phyloP scores from a whole-genome alignment of 768 basidiomycete genomes.

The Lactarius akahatsu region DNA sequence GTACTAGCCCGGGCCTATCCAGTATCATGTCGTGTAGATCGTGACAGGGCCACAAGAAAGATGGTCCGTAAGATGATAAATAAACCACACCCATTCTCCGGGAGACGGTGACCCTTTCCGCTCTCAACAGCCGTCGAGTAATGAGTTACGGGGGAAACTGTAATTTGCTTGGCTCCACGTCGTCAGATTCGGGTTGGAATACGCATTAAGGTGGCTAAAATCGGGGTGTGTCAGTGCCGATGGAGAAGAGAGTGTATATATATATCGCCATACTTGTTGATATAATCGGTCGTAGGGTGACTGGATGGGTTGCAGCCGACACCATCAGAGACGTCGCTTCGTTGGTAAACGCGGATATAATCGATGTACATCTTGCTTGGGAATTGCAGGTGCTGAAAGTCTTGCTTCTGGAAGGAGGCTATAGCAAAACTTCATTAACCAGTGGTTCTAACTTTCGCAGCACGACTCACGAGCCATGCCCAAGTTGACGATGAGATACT shows the following conservation, averaged over 20 bases:
- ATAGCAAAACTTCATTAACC: slow-evolving; percentile 2
- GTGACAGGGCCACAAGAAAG: slow-evolving; percentile 1
- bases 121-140: slow-evolving; percentile 20
- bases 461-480: slow-evolving; percentile 62
- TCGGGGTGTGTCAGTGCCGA: slow-evolving; percentile 2
- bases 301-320: slow-evolving; percentile 78
- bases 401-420: slow-evolving; percentile 69
- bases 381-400: slow-evolving; percentile 71
- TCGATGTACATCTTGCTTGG: slow-evolving; percentile 83
- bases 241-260: not conserved
- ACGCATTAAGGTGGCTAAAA: slow-evolving; percentile 52
- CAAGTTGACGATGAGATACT: slow-evolving; percentile 85
- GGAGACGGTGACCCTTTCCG: not conserved
- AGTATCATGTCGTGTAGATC: slow-evolving; percentile 26
- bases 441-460: slow-evolving; percentile 8
- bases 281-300: slow-evolving; percentile 80
- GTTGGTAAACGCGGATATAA: slow-evolving; percentile 88
- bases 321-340: slow-evolving; percentile 61
- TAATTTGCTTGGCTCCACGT: slow-evolving; percentile 81
- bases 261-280: slow-evolving; percentile 49
- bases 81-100: slow-evolving; percentile 1
- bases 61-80: slow-evolving; percentile 13
- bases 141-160: slow-evolving; percentile 67
- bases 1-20: slow-evolving; percentile 12
- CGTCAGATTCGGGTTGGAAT: slow-evolving; percentile 79